phyloP scores from a whole-genome alignment of 768 basidiomycete species.

The Mycena maculata region DNA sequence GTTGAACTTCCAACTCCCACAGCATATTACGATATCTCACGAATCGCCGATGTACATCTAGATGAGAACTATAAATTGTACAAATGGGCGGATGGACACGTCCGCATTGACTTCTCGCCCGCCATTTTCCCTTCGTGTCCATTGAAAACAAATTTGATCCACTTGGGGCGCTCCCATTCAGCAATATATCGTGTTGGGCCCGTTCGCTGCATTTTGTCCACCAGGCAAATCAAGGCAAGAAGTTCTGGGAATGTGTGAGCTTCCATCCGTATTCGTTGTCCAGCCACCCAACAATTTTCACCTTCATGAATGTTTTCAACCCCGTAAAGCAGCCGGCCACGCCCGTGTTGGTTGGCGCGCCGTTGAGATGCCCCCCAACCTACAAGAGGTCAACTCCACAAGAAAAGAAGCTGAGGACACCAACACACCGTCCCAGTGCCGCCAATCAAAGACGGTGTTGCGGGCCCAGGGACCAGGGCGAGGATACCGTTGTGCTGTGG shows the following conservation, averaged over 20 bases:
- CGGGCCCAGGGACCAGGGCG: neutral
- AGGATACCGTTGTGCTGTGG: neutral
- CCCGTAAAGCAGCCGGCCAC: neutral
- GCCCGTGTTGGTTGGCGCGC: too few relatives aligned
- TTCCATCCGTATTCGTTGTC: neutral
- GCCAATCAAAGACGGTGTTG: neutral
- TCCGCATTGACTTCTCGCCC: too few relatives aligned
- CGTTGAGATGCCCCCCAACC: neutral
- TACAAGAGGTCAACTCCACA: neutral
- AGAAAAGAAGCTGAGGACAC: neutral
- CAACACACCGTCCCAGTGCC: neutral
- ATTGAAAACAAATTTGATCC: too few relatives aligned
- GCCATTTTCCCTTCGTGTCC: neutral
- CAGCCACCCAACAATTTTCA: too few relatives aligned
- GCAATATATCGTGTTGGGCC: too few relatives aligned
- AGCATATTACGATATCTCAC: constrained; percentile 16
- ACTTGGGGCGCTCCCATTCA: too few relatives aligned
- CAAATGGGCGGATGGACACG: too few relatives aligned
- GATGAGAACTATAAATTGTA: constrained; percentile 8
- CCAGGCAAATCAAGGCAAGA: too few relatives aligned
- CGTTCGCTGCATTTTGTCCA: too few relatives aligned
- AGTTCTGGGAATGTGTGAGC: constrained; percentile 3
- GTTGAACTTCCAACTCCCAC: constrained; percentile 10
- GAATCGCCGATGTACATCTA: neutral
- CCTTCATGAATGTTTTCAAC: neutral